Evolutionary conservation across 2,329 filamentous ascomycete species (phyloP).

Genomic region (Aspergillus sp.): DNA sequence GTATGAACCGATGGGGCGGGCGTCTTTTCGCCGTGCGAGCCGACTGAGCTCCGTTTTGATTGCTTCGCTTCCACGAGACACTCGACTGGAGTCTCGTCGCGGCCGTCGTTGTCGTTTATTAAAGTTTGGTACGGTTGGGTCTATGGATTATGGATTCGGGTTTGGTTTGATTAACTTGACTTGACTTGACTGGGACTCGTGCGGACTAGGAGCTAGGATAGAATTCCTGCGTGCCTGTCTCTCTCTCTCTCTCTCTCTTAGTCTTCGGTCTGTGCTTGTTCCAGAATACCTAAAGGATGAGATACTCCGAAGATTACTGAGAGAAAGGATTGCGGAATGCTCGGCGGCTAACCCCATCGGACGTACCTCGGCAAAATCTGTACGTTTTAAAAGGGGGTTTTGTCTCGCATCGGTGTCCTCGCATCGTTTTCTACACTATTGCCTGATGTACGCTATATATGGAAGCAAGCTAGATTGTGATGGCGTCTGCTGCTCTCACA

Average conservation of each 20-base stretch:
- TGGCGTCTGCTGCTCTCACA: not conserved
- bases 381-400: not conserved
- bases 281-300: not conserved
- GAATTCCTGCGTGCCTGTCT: not conserved
- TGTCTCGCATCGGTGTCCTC: not conserved
- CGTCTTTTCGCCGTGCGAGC: too few species aligned
- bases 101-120: not conserved
- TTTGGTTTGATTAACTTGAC: not conserved
- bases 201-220: not conserved
- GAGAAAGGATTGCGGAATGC: not conserved
- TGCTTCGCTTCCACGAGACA: constrained; percentile 24
- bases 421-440: not conserved
- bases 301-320: too few species aligned
- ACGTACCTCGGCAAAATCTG: not conserved
- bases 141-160: not conserved
- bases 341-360: not conserved
- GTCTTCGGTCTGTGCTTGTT: not conserved
- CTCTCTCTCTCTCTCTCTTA: too few species aligned
- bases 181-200: not conserved
- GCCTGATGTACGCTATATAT: not conserved
- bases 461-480: not conserved
- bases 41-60: constrained; percentile 2
- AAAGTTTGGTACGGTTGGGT: constrained; percentile 3
- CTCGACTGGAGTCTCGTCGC: not conserved
- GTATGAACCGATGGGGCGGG: not conserved